Conservation (phyloP, 2,329 filamentous ascomycete genomes). For the Verticillium klebahnii region DNA sequence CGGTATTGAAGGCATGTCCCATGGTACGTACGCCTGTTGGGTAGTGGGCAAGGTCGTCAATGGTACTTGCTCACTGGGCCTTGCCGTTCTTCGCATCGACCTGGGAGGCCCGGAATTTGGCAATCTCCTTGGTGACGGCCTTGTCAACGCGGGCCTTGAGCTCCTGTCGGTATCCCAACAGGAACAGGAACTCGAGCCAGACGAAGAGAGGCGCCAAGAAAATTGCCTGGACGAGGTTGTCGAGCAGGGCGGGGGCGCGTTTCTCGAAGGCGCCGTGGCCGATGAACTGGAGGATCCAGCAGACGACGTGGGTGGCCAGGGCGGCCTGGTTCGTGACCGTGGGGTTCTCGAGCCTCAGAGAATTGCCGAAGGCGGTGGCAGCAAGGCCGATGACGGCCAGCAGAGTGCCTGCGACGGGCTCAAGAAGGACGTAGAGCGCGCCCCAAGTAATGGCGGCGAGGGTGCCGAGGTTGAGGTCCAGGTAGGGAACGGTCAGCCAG, state of each 20-base stretch:
- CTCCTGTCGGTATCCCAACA: conserved; percentile 83
- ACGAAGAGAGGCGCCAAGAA: conserved; percentile 95
- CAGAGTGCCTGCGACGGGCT: conserved; percentile 82
- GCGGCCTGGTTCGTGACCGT: conserved; percentile 51
- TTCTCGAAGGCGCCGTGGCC: conserved; percentile 88
- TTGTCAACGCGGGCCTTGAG: conserved; percentile 76
- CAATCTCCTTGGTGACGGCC: conserved; percentile 69
- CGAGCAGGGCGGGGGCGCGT: conserved; percentile 80
- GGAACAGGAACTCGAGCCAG: conserved; percentile 92
- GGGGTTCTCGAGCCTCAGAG: conserved; percentile 58
- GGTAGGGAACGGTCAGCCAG: conserved; percentile 64
- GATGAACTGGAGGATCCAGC: conserved; percentile 86
- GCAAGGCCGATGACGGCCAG: conserved; percentile 73
- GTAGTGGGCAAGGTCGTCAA: background rate
- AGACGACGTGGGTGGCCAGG: conserved; percentile 62
- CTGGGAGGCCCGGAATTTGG: conserved; percentile 63
- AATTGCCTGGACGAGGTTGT: conserved; percentile 87
- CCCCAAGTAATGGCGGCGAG: conserved; percentile 65
- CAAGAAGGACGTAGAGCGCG: conserved; percentile 81
- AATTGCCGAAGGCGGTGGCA: conserved; percentile 70
- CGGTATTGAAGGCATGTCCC: background rate
- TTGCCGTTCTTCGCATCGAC: conserved; percentile 44
- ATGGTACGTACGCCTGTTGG: background rate
- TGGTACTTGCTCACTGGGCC: conserved; percentile 32
- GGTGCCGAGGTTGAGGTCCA: conserved; percentile 62